Conservation (phyloP, 805 yeast species). For the Torulaspora delbrueckii region DNA sequence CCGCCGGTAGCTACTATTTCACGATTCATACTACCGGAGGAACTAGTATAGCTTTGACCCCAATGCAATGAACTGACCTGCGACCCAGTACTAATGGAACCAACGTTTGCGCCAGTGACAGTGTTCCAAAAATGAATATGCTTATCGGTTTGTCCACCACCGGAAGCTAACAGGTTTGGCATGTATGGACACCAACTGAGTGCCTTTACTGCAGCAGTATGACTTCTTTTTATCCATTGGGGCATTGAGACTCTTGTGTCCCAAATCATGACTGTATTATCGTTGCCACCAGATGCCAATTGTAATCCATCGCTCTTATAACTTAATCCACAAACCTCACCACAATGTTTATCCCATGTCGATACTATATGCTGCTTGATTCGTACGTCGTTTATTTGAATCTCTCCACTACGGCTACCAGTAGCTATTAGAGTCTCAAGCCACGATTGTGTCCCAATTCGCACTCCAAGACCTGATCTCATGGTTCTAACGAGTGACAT, state of each 20-base stretch:
- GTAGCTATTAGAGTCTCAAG: constrained; percentile 69
- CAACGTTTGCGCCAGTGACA: constrained; percentile 78
- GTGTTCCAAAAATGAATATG: constrained; percentile 94
- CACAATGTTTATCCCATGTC: constrained; percentile 61
- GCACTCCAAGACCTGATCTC: constrained; percentile 59
- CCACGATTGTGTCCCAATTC: constrained; percentile 87
- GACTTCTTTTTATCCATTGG: constrained; percentile 68
- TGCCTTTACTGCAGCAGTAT: constrained; percentile 94
- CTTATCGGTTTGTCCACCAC: constrained; percentile 91
- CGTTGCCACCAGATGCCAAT: constrained; percentile 91
- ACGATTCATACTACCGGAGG: constrained; percentile 23
- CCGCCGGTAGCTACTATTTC: constrained; percentile 95
- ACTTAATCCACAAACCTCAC: constrained; percentile 89
- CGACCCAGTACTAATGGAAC: constrained; percentile 84
- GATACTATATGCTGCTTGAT: constrained; percentile 67
- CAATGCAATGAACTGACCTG: constrained; percentile 92
- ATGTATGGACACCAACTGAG: constrained; percentile 93
- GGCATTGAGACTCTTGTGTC: constrained; percentile 72
- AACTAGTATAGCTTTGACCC: constrained; percentile 51
- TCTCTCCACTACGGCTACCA: constrained; percentile 83
- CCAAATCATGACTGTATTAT: constrained; percentile 89
- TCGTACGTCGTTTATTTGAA: constrained; percentile 87
- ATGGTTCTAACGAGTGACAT: constrained; percentile 71
- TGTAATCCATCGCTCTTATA: constrained; percentile 82
- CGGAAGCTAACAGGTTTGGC: constrained; percentile 79